Evolutionary conservation across 805 yeast species (phyloP).

Genomic region (Ascoidea asiatica): DNA sequence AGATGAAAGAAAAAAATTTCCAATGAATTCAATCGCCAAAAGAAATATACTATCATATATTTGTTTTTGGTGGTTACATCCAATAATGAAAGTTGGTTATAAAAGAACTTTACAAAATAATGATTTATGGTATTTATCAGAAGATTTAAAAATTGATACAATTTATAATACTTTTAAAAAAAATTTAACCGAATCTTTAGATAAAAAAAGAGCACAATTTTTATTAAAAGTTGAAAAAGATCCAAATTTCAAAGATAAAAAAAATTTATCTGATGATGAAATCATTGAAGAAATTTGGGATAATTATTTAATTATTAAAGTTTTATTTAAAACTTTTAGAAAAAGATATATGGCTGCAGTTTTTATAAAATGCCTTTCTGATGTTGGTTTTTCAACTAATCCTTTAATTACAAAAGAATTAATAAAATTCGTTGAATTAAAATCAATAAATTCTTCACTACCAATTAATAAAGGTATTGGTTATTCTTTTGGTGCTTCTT

Average conservation of each 20-base stretch:
- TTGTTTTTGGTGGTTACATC: conserved; percentile 58
- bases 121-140: conserved; percentile 39
- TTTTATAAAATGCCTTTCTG: conserved; percentile 29
- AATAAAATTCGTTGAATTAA: conserved; percentile 37
- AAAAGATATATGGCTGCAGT: conserved; percentile 28
- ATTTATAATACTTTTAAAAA: conserved; percentile 23
- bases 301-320: conserved; percentile 22
- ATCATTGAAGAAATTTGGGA: conserved; percentile 21
- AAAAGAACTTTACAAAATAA: conserved; percentile 54
- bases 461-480: conserved; percentile 40
- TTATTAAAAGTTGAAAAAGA: conserved; percentile 16
- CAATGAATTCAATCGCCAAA: conserved; percentile 22
- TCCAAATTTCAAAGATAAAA: conserved; percentile 9
- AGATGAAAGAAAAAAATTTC: conserved; percentile 34
- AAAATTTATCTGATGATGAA: conserved; percentile 25
- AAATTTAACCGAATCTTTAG: conserved; percentile 19
- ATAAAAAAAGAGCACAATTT: conserved; percentile 20
- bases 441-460: conserved; percentile 23
- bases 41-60: conserved; percentile 24
- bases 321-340: conserved; percentile 37
- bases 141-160: conserved; percentile 27
- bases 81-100: conserved; percentile 53
- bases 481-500: conserved; percentile 39
- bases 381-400: conserved; percentile 33
- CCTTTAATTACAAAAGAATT: conserved; percentile 42